phyloP scores from a whole-genome alignment of 148 eudicot genomes.

The Gaultheria prostrata region DNA sequence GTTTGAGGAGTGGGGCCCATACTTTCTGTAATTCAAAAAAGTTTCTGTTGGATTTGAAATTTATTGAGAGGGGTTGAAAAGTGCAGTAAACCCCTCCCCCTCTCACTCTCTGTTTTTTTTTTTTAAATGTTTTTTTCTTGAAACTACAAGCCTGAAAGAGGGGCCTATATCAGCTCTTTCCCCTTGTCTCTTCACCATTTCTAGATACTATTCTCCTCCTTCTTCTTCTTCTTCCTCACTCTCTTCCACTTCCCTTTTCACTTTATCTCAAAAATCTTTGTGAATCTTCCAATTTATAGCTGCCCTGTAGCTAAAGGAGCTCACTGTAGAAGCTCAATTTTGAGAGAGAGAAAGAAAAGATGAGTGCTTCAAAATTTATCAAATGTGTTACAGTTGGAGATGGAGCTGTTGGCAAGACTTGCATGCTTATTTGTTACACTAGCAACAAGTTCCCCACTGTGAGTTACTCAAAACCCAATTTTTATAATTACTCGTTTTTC shows the following conservation, averaged over 20 bases:
- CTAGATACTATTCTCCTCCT: constrained; percentile 5
- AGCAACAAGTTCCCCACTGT: constrained; percentile 98
- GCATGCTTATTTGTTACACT: constrained; percentile 97
- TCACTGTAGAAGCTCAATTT: neutral
- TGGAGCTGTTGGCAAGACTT: constrained; percentile 98
- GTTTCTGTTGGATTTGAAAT: constrained; percentile 1
- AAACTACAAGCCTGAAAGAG: neutral
- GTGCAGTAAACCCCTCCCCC: neutral
- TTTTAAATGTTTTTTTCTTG: neutral
- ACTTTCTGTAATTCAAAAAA: neutral
- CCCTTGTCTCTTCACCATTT: constrained; percentile 13
- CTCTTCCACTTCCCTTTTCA: neutral
- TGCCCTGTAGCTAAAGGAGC: constrained; percentile 10
- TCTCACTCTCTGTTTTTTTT: neutral
- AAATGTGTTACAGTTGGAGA: constrained; percentile 99
- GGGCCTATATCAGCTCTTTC: constrained; percentile 2
- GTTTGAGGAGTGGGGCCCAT: constrained; percentile 10
- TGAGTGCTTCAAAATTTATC: constrained; percentile 71
- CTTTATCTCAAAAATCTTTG: neutral
- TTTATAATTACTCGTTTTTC: neutral
- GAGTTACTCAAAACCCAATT: constrained; percentile 27
- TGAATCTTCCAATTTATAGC: neutral
- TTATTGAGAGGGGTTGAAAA: neutral
- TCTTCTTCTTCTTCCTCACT: constrained; percentile 5
- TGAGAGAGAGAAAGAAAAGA: neutral